phyloP scores from a whole-genome alignment of 495 filamentous ascomycete species.

The Parachaetomium inaequale region DNA sequence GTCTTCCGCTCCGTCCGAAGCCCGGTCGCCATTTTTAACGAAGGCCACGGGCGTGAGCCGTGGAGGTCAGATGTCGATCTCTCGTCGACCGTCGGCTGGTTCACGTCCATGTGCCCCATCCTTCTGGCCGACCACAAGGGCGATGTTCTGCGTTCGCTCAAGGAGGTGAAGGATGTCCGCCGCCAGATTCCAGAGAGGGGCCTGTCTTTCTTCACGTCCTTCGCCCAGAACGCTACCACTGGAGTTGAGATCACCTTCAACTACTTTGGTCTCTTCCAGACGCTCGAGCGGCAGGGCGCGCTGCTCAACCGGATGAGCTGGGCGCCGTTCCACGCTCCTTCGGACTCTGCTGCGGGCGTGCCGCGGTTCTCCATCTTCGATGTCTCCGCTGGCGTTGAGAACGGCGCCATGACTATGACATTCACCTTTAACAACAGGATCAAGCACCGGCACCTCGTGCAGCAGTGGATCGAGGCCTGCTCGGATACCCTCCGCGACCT shows the following conservation, averaged over 20 bases:
- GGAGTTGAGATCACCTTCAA: slow-evolving; percentile 57
- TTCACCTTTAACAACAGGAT: slow-evolving; percentile 56
- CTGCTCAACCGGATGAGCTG: slow-evolving; percentile 40
- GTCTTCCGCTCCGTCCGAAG: slow-evolving; percentile 36
- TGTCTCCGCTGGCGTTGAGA: slow-evolving; percentile 38
- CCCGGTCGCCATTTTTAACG: slow-evolving; percentile 38
- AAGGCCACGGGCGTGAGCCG: slow-evolving; percentile 27
- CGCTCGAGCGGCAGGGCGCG: slow-evolving; percentile 50
- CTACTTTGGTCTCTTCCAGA: slow-evolving; percentile 56
- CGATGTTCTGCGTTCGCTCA: slow-evolving; percentile 15
- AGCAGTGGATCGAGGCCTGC: slow-evolving; percentile 42
- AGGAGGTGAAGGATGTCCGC: slow-evolving; percentile 15
- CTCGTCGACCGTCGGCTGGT: slow-evolving; percentile 24
- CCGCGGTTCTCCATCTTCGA: slow-evolving; percentile 55
- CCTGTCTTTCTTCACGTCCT: slow-evolving; percentile 19
- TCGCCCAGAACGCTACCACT: slow-evolving; percentile 38
- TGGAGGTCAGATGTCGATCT: slow-evolving; percentile 12
- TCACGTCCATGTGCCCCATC: slow-evolving; percentile 21
- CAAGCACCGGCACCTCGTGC: slow-evolving; percentile 47
- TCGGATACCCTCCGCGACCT: background rate
- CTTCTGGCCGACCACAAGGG: slow-evolving; percentile 3
- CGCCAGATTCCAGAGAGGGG: slow-evolving; percentile 16
- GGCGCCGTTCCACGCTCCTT: slow-evolving; percentile 17
- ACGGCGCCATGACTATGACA: slow-evolving; percentile 47
- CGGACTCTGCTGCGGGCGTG: slow-evolving; percentile 38